Conservation (phyloP, 2,329 filamentous ascomycete species). For the Alternaria panax region DNA sequence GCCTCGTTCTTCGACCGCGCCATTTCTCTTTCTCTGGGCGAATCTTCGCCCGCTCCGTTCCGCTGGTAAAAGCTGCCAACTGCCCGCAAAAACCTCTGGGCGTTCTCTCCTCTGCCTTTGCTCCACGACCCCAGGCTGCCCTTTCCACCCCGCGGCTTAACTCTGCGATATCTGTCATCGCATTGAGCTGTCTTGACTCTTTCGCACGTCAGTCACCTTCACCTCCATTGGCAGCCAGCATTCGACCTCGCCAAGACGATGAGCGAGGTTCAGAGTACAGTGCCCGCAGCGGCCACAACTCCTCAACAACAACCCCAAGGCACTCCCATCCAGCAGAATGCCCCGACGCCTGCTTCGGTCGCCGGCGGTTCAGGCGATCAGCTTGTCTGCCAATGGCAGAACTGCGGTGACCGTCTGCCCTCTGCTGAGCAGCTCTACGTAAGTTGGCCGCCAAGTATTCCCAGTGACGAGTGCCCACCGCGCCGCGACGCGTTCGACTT, state of each 20-base stretch:
- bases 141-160: conserved; percentile 2
- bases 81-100: conserved; percentile 16
- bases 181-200: conserved; percentile 4
- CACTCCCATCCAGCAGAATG: conserved; percentile 44
- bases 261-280: conserved; percentile 29
- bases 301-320: conserved; percentile 45
- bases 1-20: conserved; percentile 1
- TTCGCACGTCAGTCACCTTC: not conserved
- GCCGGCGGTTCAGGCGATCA: conserved; percentile 51
- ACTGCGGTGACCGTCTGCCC: conserved; percentile 66
- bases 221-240: not conserved
- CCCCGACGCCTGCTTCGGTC: conserved; percentile 41
- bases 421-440: conserved; percentile 70
- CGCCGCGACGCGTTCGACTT: not conserved
- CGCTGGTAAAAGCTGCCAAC: conserved; percentile 6
- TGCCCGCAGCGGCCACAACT: conserved; percentile 33
- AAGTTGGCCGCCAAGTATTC: conserved; percentile 40
- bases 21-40: conserved; percentile 10
- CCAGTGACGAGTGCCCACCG: not conserved
- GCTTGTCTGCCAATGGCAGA: conserved; percentile 67
- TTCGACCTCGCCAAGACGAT: conserved; percentile 21
- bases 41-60: conserved; percentile 14
- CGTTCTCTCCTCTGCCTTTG: conserved; percentile 15
- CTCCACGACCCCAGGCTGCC: conserved; percentile 12
- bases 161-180: conserved; percentile 6